Percentiles rank a stretch among this genome's conserved stretches.
Conservation (phyloP, 2,329 filamentous ascomycete genomes). For the Madurella fahalii region DNA sequence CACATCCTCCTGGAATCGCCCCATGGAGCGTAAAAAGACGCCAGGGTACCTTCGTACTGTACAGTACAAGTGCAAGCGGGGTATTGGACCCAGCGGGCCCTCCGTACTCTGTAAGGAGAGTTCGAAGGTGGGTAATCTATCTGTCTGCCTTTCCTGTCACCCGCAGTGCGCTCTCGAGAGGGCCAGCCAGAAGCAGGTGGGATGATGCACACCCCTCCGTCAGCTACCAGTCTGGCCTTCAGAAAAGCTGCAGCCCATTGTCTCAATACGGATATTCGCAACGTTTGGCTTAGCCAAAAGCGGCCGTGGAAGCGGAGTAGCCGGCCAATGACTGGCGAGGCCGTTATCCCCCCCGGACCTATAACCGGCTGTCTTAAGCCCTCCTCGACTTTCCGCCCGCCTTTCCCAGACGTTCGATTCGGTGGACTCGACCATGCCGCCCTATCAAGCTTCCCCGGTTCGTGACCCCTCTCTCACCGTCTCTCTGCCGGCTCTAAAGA, state of each 20-base stretch:
- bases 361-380: constrained; percentile 21
- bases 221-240: neutral
- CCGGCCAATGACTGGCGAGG: constrained; percentile 14
- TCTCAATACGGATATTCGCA: constrained; percentile 15
- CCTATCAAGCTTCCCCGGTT: constrained; percentile 20
- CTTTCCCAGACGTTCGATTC: constrained; percentile 12
- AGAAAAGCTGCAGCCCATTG: neutral
- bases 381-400: constrained; percentile 9
- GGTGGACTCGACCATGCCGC: constrained; percentile 20
- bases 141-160: neutral
- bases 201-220: neutral
- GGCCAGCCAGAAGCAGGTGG: neutral
- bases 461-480: constrained; percentile 10
- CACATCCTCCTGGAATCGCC: neutral
- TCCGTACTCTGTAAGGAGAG: no score
- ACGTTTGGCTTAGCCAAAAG: constrained; percentile 17
- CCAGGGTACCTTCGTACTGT: no score
- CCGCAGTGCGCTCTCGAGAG: no score
- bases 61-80: no score
- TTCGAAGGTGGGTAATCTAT: neutral
- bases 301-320: constrained; percentile 8
- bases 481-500: constrained; percentile 5
- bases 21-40: no score
- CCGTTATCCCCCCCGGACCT: constrained; percentile 13
- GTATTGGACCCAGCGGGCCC: no score